Evolutionary conservation across 192 early-diverging fungal genomes (phyloP).

Genomic region (Funneliformis mosseae): DNA sequence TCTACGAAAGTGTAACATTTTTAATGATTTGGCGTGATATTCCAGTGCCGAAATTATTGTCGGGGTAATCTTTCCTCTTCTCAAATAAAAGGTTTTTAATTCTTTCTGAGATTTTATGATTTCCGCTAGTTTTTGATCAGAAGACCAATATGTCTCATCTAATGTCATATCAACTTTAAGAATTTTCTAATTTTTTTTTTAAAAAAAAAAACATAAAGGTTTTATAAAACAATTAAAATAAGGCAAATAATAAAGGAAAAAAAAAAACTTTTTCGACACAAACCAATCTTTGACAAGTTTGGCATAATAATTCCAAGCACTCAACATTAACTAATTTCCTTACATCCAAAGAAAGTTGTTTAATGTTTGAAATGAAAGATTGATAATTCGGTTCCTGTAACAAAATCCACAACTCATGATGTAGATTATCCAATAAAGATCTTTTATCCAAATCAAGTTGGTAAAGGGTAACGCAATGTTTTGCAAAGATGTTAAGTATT

Average conservation of each 20-base stretch:
- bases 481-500: background rate
- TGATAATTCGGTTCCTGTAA: background rate
- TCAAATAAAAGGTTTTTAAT: background rate
- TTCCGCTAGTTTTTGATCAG: background rate
- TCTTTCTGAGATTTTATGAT: background rate
- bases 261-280: background rate
- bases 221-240: background rate
- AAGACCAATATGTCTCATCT: background rate
- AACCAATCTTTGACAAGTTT: background rate
- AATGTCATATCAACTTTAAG: constrained; percentile 10
- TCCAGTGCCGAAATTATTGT: constrained; percentile 5
- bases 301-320: background rate
- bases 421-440: constrained; percentile 4
- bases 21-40: background rate
- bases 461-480: background rate
- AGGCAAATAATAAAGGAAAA: background rate
- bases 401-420: constrained; percentile 12
- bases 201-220: background rate
- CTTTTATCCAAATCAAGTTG: background rate
- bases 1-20: background rate
- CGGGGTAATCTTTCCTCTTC: background rate
- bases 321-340: constrained; percentile 8
- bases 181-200: background rate
- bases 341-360: constrained; percentile 5
- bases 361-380: background rate